These are phyloP conservation scores for Blastobotrys arbuscula DNA, from an alignment of 1,139 yeast species.

Conservation along the genomic window DNA sequence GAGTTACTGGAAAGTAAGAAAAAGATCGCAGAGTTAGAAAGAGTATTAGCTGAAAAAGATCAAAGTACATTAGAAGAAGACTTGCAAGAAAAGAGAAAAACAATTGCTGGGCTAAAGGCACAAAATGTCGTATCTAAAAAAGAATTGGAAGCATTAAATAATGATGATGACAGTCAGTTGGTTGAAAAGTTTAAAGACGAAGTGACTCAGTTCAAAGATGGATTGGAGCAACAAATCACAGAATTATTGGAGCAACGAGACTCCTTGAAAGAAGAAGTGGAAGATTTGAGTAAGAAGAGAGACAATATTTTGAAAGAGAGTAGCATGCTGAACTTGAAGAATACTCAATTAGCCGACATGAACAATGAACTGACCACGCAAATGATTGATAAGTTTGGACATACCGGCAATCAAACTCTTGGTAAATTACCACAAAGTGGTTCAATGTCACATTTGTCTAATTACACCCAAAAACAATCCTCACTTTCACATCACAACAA, in stretches of 20 bases:
- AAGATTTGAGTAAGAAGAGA: slow-evolving; percentile 25
- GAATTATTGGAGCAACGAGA: slow-evolving; percentile 31
- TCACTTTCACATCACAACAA: not conserved
- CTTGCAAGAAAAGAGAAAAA: slow-evolving; percentile 31
- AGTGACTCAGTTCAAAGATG: slow-evolving; percentile 25
- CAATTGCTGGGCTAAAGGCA: slow-evolving; percentile 35
- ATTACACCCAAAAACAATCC: not conserved
- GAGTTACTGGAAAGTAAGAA: slow-evolving; percentile 30
- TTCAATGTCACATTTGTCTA: slow-evolving; percentile 10
- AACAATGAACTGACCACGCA: slow-evolving; percentile 36
- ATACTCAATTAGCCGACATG: slow-evolving; percentile 36
- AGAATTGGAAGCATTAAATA: slow-evolving; percentile 29
- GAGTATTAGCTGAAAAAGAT: slow-evolving; percentile 22
- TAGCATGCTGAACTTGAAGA: slow-evolving; percentile 31
- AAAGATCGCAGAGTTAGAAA: slow-evolving; percentile 33
- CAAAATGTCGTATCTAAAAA: slow-evolving; percentile 29
- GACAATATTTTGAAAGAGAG: slow-evolving; percentile 32
- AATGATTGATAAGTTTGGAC: slow-evolving; percentile 33
- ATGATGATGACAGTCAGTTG: slow-evolving; percentile 21
- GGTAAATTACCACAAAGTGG: slow-evolving; percentile 7
- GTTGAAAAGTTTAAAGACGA: slow-evolving; percentile 27
- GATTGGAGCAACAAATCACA: slow-evolving; percentile 33
- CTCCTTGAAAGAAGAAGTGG: slow-evolving; percentile 30
- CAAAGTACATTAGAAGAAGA: slow-evolving; percentile 24
- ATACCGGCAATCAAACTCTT: not conserved